These are phyloP conservation scores for Colletotrichum melonis DNA, from an alignment of 2,329 filamentous ascomycete species.

Conservation along the genomic window DNA sequence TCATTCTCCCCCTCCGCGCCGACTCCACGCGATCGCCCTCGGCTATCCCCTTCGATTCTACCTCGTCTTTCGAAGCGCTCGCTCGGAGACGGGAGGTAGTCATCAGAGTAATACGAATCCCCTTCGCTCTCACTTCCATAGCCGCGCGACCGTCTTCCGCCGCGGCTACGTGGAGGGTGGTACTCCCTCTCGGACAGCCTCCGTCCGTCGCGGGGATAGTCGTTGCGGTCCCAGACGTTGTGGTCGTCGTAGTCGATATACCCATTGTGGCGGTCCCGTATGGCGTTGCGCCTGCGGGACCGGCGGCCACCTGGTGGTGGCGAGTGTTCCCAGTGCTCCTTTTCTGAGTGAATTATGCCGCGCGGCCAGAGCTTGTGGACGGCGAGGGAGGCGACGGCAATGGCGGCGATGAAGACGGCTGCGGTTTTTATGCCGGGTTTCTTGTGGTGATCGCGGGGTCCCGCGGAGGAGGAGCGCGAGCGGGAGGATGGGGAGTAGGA, in stretches of 20 bases:
- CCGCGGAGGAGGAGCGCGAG: constrained; percentile 11
- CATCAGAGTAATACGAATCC: constrained; percentile 23
- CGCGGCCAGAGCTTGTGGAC: constrained; percentile 51
- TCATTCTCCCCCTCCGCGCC: constrained; percentile 14
- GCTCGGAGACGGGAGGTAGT: constrained; percentile 23
- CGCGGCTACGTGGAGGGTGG: constrained; percentile 17
- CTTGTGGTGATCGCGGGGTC: constrained; percentile 3
- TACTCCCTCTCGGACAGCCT: constrained; percentile 3
- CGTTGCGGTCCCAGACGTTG: constrained; percentile 8
- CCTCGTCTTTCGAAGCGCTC: constrained; percentile 30
- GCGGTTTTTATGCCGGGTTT: constrained; percentile 45
- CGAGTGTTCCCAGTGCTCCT: constrained; percentile 44
- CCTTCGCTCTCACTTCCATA: constrained; percentile 33
- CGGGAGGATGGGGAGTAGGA: constrained; percentile 13
- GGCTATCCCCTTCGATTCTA: constrained; percentile 22
- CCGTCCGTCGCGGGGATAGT: constrained; percentile 12
- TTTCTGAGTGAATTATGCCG: constrained; percentile 41
- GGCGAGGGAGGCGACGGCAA: constrained; percentile 48
- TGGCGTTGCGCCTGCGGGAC: constrained; percentile 15
- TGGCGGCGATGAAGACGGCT: constrained; percentile 46
- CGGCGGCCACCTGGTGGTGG: constrained; percentile 10
- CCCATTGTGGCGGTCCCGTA: constrained; percentile 25
- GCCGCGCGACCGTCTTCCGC: constrained; percentile 21
- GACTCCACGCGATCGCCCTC: background rate
- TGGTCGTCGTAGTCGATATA: constrained; percentile 25